phyloP scores from a whole-genome alignment of 139 green algal species.

The Chlamydomonas applanata region DNA sequence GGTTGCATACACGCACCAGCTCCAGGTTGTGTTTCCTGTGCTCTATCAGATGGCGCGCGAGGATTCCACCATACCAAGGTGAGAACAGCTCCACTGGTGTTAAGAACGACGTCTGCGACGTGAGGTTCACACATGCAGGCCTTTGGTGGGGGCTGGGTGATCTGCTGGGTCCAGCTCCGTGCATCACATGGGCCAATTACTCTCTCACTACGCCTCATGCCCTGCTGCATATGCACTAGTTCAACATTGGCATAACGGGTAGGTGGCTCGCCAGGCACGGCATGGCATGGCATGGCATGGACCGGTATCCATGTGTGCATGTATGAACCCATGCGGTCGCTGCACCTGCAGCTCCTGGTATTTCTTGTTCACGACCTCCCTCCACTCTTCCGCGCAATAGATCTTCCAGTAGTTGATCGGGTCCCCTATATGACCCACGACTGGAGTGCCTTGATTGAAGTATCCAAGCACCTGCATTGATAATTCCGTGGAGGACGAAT shows the following conservation, averaged over 20 bases:
- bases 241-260: too few relatives aligned
- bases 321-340: too few relatives aligned
- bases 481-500: background rate
- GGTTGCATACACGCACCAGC: conserved; percentile 4
- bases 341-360: conserved; percentile 57
- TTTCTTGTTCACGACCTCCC: conserved; percentile 31
- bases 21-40: conserved; percentile 38
- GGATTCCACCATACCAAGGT: conserved; percentile 54
- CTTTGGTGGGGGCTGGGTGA: too few relatives aligned
- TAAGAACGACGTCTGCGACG: conserved; percentile 39
- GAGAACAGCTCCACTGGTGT: conserved; percentile 84
- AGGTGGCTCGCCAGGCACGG: too few relatives aligned
- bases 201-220: too few relatives aligned
- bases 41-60: conserved; percentile 42
- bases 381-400: conserved; percentile 47
- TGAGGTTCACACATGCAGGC: too few relatives aligned
- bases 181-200: too few relatives aligned
- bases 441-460: conserved; percentile 42
- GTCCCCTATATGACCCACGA: conserved; percentile 35
- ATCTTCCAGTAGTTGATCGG: conserved; percentile 58
- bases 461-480: conserved; percentile 40
- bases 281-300: too few relatives aligned
- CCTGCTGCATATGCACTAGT: too few relatives aligned
- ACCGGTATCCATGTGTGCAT: too few relatives aligned
- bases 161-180: too few relatives aligned